Base-by-base conservation (phyloP, 1,139 yeast genomes). In the Yamadazyma dushanensis region DNA sequence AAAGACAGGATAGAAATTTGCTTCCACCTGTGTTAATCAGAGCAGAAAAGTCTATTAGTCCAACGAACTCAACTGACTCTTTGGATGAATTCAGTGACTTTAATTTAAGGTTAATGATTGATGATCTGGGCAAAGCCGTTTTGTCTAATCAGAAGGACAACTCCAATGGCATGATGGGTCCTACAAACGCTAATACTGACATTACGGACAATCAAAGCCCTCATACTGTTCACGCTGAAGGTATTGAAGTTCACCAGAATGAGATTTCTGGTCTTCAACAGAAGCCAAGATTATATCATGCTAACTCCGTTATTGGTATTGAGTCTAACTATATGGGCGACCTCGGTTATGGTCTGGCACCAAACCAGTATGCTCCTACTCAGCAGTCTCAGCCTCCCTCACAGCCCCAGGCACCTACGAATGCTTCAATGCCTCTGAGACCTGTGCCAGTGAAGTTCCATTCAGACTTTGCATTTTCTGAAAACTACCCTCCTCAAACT, bases 51-150 rank as follows among this genome's bases (percentile, higher is more conserved):
- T 26, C 34, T 16, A 18, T 32, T 26, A 41, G 35, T 32, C 40
- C 40, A 10, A 32, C 33, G 14, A n/a, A 13, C 8, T 31, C 31
- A 6, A 30, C 26, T 11, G 27, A 24, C 5, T 31, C 31, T 11
- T 18, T 28, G 18, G 30, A 36, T 8, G 37, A 34, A 9, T 39
- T 36, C 13, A 43, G 46, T 23, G 66, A 63, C 40, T 65, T 63
- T 46, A 58, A 53, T 50, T 52, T 70, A 44, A 58, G 58, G 37
- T 53, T 70, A 36, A 66, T 61, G 45, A 59, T 70, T 32, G 74
- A 70, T 44, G 73, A 64, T 40, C 63, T 59, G 59, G 76, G 76
- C n/a, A 66, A 66, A 38, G 76, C 76, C 1, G 62, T 65, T n/a
- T 59, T 66, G 42, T 57, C 61, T 17, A 54, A 51, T 27, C 61